phyloP scores from a whole-genome alignment of 164 flowering plant genomes.

The Euptelea pleiosperma region DNA sequence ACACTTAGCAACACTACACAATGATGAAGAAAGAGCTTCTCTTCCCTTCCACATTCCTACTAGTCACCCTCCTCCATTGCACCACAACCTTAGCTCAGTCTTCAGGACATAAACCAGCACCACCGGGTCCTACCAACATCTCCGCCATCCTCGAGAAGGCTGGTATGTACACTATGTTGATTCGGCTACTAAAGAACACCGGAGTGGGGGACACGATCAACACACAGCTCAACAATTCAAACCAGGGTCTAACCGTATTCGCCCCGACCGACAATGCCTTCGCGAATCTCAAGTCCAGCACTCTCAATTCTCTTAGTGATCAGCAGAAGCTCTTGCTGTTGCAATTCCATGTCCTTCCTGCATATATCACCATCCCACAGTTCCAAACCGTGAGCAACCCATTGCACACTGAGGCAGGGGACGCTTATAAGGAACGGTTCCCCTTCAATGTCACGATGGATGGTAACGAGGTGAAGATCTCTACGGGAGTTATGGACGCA shows the following conservation, averaged over 20 bases:
- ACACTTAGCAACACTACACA: no score
- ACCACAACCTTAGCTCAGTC: conserved; percentile 28
- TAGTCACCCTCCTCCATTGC: conserved; percentile 19
- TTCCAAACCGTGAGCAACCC: conserved; percentile 91
- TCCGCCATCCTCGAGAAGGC: conserved; percentile 28
- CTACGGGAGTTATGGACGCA: conserved; percentile 61
- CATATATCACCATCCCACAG: conserved; percentile 38
- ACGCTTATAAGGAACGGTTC: conserved; percentile 33
- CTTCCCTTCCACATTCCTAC: conserved; percentile 9
- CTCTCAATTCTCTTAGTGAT: conserved; percentile 59
- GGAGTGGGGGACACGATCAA: conserved; percentile 47
- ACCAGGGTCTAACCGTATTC: conserved; percentile 63
- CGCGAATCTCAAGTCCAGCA: conserved; percentile 54
- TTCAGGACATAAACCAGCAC: conserved; percentile 27
- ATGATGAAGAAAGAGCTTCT: no score
- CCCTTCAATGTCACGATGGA: conserved; percentile 68
- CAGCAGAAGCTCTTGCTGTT: conserved; percentile 54
- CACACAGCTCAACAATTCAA: conserved; percentile 65
- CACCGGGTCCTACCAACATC: conserved; percentile 32
- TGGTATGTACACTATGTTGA: conserved; percentile 29
- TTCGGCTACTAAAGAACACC: conserved; percentile 38
- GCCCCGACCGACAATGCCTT: conserved; percentile 82
- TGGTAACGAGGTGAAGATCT: conserved; percentile 57
- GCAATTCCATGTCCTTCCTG: conserved; percentile 70
- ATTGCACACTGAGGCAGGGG: conserved; percentile 73